Base-by-base conservation (phyloP, 176 grass and related monocot genomes). In the Metroxylon sagu region DNA sequence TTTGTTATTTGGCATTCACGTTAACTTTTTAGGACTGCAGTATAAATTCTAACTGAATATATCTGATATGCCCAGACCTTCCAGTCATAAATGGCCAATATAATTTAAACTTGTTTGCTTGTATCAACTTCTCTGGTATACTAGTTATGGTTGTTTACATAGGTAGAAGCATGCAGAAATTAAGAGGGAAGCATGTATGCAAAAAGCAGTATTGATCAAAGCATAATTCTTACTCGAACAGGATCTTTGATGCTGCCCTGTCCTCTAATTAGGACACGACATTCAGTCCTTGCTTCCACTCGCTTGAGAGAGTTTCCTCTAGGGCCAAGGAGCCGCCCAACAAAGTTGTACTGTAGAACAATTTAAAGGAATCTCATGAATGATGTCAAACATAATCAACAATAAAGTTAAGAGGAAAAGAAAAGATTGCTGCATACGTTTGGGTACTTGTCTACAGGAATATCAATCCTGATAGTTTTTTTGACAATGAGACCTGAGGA, bases 281-380 rank as follows among this genome's bases (percentile, higher is more conserved):
- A 67, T 30, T n/a, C 65, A 31, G 65, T 67, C 19, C 2, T 19
- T 54, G 65, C 65, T 54, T 67, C 65, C 29, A 67, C 19, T 19
- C 51, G 15, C 51, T 54, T 67, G 21, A 66, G 65, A 67, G 65
- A 67, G n/a, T 67, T 67, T 55, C 65, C 51, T 67, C 65, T 53
- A 18, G 65, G 65, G 35, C 65, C 65, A 67, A 67, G 65, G n/a
- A 67, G 65, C 27, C 51, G 25, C 3, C 65, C 65, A 3, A 55
- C 65, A 67, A 67, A 67, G 65, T 67, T 67, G 65, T 55, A 67
- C 65, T 67, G 52, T 67, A 19, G 17, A 67, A 54, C 19, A 25
- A 54, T 16, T 29, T 18, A 67, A 51, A 64, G 16, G 21, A 66
- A 52, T 29, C 25, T 31, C 26, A 29, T 14, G 19, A 54, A 1